Evolutionary conservation across 352 stramenopile species (phyloP).

Genomic region (Globisporangium camurandrum): DNA sequence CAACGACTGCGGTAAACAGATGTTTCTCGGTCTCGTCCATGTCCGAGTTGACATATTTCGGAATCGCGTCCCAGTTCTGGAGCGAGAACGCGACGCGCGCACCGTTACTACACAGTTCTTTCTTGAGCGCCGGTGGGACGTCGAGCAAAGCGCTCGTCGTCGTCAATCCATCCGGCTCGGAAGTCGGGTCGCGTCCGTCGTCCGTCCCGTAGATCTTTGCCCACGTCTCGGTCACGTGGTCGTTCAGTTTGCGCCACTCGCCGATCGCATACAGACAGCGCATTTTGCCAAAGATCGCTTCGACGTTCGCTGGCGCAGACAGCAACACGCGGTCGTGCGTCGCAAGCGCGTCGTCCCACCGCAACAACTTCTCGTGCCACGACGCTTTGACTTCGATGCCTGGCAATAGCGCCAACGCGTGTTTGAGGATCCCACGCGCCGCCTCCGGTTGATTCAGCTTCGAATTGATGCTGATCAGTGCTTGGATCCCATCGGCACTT

Average conservation of each 20-base stretch:
- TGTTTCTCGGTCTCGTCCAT: slow-evolving; percentile 83
- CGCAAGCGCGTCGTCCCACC: slow-evolving; percentile 95
- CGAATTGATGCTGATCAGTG: slow-evolving; percentile 99
- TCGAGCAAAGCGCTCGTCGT: slow-evolving; percentile 28
- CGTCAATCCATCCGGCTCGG: not conserved
- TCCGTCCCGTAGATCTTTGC: slow-evolving; percentile 82
- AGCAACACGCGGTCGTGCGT: slow-evolving; percentile 89
- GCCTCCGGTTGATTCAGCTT: slow-evolving; percentile 95
- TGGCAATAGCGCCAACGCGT: slow-evolving; percentile 68
- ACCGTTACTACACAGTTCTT: slow-evolving; percentile 78
- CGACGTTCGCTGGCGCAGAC: slow-evolving; percentile 82
- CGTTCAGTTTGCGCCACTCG: slow-evolving; percentile 94
- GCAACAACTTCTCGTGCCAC: slow-evolving; percentile 98
- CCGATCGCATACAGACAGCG: slow-evolving; percentile 97
- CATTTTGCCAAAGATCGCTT: slow-evolving; percentile 97
- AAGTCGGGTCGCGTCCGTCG: slow-evolving; percentile 17
- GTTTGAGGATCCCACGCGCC: slow-evolving; percentile 97
- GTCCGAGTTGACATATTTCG: slow-evolving; percentile 82
- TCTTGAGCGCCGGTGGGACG: slow-evolving; percentile 75
- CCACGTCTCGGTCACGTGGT: slow-evolving; percentile 87
- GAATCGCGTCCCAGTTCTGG: slow-evolving; percentile 82
- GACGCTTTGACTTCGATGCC: slow-evolving; percentile 90
- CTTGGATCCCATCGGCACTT: slow-evolving; percentile 92
- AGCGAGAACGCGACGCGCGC: slow-evolving; percentile 74
- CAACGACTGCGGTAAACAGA: slow-evolving; percentile 88